Percentiles rank a stretch among this genome's conserved stretches.
Evolutionary conservation across 352 stramenopile genomes (phyloP).

Genomic region (Pythium oligandrum): DNA sequence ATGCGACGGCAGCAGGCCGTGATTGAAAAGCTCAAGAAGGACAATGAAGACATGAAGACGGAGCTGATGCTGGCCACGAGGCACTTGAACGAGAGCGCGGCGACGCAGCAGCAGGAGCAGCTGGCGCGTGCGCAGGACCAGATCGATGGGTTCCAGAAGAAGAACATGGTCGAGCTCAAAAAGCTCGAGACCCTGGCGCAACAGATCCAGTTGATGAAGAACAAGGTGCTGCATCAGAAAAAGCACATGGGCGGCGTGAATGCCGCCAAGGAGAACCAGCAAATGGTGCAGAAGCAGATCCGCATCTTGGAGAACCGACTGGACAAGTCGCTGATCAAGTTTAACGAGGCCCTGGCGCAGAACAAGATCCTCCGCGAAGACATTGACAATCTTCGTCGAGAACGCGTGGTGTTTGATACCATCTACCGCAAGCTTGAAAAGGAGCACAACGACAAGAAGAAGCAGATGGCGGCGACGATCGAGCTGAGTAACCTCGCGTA

Average conservation of each 20-base stretch:
- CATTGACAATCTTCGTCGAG: conserved; percentile 92
- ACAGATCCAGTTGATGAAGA: conserved; percentile 80
- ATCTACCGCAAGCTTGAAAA: conserved; percentile 91
- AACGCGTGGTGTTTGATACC: conserved; percentile 94
- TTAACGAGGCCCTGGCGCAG: conserved; percentile 93
- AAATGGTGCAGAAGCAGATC: conserved; percentile 96
- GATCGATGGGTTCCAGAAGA: conserved; percentile 83
- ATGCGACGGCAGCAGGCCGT: conserved; percentile 93
- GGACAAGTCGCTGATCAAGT: conserved; percentile 96
- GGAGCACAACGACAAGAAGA: conserved; percentile 94
- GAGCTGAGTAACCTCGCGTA: conserved; percentile 94
- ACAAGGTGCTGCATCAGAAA: conserved; percentile 87
- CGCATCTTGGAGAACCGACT: conserved; percentile 95
- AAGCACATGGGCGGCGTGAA: conserved; percentile 96
- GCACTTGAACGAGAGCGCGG: conserved; percentile 79
- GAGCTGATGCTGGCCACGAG: conserved; percentile 89
- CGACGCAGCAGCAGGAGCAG: conserved; percentile 81
- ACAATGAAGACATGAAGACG: conserved; percentile 84
- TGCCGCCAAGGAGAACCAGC: conserved; percentile 92
- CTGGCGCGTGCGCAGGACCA: conserved; percentile 80
- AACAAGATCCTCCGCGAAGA: conserved; percentile 91
- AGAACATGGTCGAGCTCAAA: conserved; percentile 84
- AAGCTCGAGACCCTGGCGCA: conserved; percentile 84
- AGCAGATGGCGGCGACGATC: conserved; percentile 94
- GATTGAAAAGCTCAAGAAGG: conserved; percentile 86